Percentiles rank a stretch among this genome's conserved stretches.
Conservation (phyloP, 23 red algal genomes). For the Agarophyton chilense region DNA sequence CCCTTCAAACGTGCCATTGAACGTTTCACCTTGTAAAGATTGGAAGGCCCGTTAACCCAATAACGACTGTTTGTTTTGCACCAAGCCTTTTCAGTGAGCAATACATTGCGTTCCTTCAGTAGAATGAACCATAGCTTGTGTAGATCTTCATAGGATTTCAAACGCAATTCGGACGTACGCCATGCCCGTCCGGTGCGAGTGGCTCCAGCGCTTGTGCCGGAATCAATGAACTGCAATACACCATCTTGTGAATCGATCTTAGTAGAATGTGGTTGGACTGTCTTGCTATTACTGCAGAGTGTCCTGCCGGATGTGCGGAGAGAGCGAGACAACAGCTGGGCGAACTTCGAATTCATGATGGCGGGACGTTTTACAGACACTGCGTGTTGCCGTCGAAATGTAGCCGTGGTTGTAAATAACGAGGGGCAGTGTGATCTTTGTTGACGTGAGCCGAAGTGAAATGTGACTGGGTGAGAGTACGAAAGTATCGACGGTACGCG, state of each 20-base stretch:
- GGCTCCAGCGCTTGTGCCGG: conserved; percentile 56
- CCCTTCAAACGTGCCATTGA: conserved; percentile 80
- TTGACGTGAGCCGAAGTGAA: no score
- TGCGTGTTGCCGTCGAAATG: no score
- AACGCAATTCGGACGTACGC: conserved; percentile 88
- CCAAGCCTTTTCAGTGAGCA: conserved; percentile 86
- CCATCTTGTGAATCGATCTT: conserved; percentile 71
- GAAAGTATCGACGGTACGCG: no score
- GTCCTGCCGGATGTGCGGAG: neutral
- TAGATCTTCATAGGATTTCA: conserved; percentile 96
- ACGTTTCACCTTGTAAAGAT: conserved; percentile 74
- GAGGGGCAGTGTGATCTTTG: no score
- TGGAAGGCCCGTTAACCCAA: conserved; percentile 74
- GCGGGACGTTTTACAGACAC: no score
- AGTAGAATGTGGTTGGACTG: neutral
- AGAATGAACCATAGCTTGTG: conserved; percentile 95
- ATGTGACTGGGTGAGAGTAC: no score
- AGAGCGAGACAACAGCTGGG: neutral
- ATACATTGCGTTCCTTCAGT: conserved; percentile 82
- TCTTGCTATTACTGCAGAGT: neutral
- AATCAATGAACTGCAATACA: conserved; percentile 73
- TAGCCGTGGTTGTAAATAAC: no score
- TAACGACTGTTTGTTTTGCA: conserved; percentile 75
- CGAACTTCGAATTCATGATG: neutral
- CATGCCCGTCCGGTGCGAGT: conserved; percentile 77